phyloP scores from a whole-genome alignment of 2,329 filamentous ascomycete species.

The Arachnopeziza araneosa region DNA sequence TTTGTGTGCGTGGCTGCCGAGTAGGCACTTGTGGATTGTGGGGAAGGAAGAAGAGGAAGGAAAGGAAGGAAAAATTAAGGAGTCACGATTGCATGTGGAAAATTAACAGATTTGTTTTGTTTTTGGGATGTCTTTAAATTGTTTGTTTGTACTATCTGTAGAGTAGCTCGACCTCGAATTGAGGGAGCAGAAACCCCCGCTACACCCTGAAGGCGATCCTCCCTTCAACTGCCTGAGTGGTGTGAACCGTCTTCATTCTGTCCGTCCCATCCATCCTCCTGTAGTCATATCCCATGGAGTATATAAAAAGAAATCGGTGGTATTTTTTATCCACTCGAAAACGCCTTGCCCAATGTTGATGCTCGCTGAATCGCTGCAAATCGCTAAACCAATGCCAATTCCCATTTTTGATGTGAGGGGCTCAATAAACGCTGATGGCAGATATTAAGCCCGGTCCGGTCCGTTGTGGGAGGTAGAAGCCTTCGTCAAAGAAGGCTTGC shows the following conservation, averaged over 20 bases:
- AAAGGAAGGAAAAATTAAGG: neutral
- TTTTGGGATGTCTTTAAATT: neutral
- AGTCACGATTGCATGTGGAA: neutral
- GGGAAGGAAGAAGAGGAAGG: neutral
- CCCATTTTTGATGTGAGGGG: neutral
- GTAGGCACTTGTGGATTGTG: neutral
- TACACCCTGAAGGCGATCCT: neutral
- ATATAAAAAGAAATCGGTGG: neutral
- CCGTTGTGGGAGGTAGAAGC: slow-evolving; percentile 41
- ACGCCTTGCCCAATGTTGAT: neutral
- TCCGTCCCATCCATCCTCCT: neutral
- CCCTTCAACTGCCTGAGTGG: neutral
- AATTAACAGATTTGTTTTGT: neutral
- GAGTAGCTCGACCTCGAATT: neutral
- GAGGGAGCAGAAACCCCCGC: neutral
- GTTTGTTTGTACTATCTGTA: neutral
- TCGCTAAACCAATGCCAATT: neutral
- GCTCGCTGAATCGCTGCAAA: neutral
- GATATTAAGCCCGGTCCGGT: slow-evolving; percentile 36
- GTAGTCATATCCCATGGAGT: neutral
- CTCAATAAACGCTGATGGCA: slow-evolving; percentile 42
- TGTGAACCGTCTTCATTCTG: neutral
- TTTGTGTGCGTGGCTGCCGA: neutral
- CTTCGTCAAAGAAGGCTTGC: slow-evolving; percentile 39
- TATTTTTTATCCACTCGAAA: neutral